Evolutionary conservation across 805 yeast genomes (phyloP).

Genomic region (Grigorovia humatica): DNA sequence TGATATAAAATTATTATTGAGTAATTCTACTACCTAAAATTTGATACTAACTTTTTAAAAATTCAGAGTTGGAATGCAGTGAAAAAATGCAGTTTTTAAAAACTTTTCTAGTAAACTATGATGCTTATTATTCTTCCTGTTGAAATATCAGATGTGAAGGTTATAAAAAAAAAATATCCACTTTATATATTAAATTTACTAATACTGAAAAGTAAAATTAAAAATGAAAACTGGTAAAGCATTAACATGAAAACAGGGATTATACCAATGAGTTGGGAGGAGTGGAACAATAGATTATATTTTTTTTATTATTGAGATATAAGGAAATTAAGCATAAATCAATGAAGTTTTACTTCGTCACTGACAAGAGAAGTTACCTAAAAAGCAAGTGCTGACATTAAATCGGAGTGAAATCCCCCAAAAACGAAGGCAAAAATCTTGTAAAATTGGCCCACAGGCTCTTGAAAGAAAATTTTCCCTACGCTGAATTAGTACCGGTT

Average conservation of each 20-base stretch:
- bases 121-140: no score
- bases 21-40: not conserved
- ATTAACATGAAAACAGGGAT: not conserved
- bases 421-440: not conserved
- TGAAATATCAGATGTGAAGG: no score
- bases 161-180: not conserved
- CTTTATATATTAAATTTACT: no score
- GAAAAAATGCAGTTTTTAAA: no score
- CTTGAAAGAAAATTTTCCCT: not conserved
- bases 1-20: not conserved
- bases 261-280: not conserved
- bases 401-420: not conserved
- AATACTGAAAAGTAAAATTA: not conserved
- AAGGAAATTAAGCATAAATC: not conserved
- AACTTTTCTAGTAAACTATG: no score
- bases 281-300: not conserved
- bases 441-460: not conserved
- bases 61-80: no score
- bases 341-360: no score
- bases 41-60: not conserved
- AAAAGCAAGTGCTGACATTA: not conserved
- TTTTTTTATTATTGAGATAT: not conserved
- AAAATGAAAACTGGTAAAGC: not conserved
- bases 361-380: no score
- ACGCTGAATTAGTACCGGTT: not conserved